Percentiles rank a stretch among this genome's conserved stretches.
These are phyloP conservation scores for Carpinus viminea DNA, from an alignment of 306 rosid genomes.

Conservation along the genomic window DNA sequence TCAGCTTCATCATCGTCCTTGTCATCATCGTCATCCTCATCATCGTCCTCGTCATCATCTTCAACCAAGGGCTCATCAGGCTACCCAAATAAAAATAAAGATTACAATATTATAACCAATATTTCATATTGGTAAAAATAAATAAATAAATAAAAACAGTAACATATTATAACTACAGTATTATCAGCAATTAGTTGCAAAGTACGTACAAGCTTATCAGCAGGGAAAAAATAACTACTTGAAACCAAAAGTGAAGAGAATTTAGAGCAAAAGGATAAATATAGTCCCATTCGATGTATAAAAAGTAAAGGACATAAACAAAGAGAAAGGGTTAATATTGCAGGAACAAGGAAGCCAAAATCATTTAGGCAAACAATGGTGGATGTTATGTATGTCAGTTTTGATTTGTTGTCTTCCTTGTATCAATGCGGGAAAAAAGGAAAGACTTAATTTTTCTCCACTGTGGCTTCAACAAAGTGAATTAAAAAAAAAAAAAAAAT, in stretches of 20 bases:
- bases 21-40: slow-evolving; percentile 66
- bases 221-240: neutral
- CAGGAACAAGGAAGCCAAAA: neutral
- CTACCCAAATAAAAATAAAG: slow-evolving; percentile 31
- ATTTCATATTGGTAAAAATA: neutral
- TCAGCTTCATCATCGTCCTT: slow-evolving; percentile 65
- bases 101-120: neutral
- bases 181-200: neutral
- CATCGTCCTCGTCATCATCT: slow-evolving; percentile 73
- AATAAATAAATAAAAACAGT: neutral
- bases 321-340: neutral
- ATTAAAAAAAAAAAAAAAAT: neutral
- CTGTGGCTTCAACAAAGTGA: neutral
- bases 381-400: neutral
- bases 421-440: neutral
- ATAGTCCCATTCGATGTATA: neutral
- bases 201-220: neutral
- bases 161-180: neutral
- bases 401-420: no score
- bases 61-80: slow-evolving; percentile 77
- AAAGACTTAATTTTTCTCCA: neutral
- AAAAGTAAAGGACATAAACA: neutral
- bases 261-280: neutral
- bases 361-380: no score
- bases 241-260: neutral